Conservation (phyloP, 768 basidiomycete species). For the Boletus reticuloceps region DNA sequence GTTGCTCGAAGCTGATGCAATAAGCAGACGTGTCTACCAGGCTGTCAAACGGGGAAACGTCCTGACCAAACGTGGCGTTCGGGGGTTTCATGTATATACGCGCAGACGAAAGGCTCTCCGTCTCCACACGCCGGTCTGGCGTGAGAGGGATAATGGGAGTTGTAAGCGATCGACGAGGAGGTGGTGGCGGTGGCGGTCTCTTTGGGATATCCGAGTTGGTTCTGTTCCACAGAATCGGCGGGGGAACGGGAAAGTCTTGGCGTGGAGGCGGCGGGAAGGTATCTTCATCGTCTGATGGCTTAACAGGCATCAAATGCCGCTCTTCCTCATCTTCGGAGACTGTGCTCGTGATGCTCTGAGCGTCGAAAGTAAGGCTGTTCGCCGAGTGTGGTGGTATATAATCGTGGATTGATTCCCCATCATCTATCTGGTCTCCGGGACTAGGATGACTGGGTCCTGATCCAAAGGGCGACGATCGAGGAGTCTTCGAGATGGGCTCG, state of each 20-base stretch:
- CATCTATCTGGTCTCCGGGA: conserved; percentile 23
- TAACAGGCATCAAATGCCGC: conserved; percentile 30
- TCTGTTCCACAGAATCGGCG: conserved; percentile 21
- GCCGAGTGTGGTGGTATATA: conserved; percentile 23
- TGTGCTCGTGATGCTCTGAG: conserved; percentile 44
- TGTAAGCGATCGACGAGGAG: conserved; percentile 51
- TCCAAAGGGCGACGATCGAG: conserved; percentile 32
- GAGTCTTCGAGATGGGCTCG: conserved; percentile 36
- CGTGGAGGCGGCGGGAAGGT: conserved; percentile 23
- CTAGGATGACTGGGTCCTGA: conserved; percentile 21
- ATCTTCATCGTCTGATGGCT: conserved; percentile 24
- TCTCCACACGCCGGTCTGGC: conserved; percentile 40
- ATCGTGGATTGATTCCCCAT: conserved; percentile 17
- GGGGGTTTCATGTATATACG: conserved; percentile 28
- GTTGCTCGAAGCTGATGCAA: conserved; percentile 61
- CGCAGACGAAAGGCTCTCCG: conserved; percentile 10
- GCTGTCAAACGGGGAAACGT: conserved; percentile 67
- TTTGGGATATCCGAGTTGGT: conserved; percentile 23
- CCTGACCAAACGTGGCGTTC: conserved; percentile 34
- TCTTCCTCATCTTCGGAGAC: conserved; percentile 45
- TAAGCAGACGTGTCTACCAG: conserved; percentile 44
- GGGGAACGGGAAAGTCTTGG: conserved; percentile 7
- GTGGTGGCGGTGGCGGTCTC: conserved; percentile 48
- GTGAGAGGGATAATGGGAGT: conserved; percentile 40
- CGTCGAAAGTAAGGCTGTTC: conserved; percentile 24